Evolutionary conservation across 495 filamentous ascomycete genomes (phyloP), one percentile per base, ranked within the genome.

Genomic region (Pseudomonodictys pantanalensis): DNA sequence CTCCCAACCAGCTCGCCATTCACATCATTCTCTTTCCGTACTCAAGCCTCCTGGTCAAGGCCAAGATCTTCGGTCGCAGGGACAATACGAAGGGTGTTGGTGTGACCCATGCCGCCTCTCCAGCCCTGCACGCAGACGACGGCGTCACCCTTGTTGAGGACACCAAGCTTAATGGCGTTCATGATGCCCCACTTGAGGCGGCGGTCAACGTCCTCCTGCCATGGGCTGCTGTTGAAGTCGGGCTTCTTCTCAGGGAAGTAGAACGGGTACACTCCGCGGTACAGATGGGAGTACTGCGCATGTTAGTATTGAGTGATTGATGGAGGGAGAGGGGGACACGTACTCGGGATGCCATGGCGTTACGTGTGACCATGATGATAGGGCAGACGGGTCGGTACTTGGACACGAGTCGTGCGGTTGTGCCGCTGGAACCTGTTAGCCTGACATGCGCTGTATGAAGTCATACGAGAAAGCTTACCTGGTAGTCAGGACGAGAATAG

Each of bases 331-430:
- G 9, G 22, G 29, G 9, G 17, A 10, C 59, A 76, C 79, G 73
- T 76, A 84, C 81, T 48, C 93, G 79, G 30, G 90, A 86, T 41
- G 95, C 91, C 45, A 80, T 82, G 22, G 85, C 71, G 73, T 88
- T 96, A 57, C 95, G 85, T 56, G 91, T 95, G 65, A 98, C 86
- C 93, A 97, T 98, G 78, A 98, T 86, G 73, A 98, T 96, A 49
- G 93, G 93, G 84, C 93, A 97, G 50, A 96, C 91, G 25, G 93
- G 93, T 68, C 93, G 87, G 78, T 97, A 98, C 80, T 98, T 98
- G 75, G 93, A 95, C 60, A 97, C 79, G 39, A 97, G 83, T 67
- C 93, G 90, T 62, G 93, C 93, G 58, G 92, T 95, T 64, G 86
- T 86, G 65, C 93, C 93, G 68, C 85, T 88, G 65, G 18, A 28